Evolutionary conservation across 495 filamentous ascomycete genomes (phyloP).

Genomic region (Rusavskia elegans): DNA sequence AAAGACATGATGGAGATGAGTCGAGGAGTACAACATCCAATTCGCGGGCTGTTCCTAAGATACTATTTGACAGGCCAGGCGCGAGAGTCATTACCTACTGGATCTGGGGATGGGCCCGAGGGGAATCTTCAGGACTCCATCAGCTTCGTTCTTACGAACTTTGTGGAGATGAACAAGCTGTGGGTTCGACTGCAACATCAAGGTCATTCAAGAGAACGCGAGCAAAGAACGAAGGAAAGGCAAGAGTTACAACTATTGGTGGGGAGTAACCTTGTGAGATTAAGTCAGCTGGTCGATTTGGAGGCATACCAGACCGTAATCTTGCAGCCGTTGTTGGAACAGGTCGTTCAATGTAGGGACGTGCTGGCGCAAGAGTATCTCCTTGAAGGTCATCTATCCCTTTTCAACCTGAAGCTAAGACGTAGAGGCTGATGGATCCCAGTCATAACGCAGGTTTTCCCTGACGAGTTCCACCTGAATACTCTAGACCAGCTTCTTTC

Average conservation of each 20-base stretch:
- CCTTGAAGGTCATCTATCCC: conserved; percentile 46
- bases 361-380: conserved; percentile 95
- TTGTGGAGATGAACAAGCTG: conserved; percentile 99
- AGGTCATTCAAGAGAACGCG: conserved; percentile 86
- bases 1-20: conserved; percentile 99
- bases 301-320: conserved; percentile 87
- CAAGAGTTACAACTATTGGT: conserved; percentile 92
- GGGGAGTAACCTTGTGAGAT: conserved; percentile 83
- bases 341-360: conserved; percentile 95
- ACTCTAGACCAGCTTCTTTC: conserved; percentile 88
- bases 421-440: conserved; percentile 15
- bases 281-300: conserved; percentile 91
- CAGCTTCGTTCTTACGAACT: conserved; percentile 93
- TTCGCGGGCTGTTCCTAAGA: conserved; percentile 82
- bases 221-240: conserved; percentile 81
- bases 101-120: conserved; percentile 75
- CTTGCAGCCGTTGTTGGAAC: conserved; percentile 74
- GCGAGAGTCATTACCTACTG: conserved; percentile 67
- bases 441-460: conserved; percentile 98
- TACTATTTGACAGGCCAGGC: conserved; percentile 95
- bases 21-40: conserved; percentile 89
- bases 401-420: neutral
- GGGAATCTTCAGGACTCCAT: conserved; percentile 95
- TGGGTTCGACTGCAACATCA: conserved; percentile 97
- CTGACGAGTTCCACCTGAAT: conserved; percentile 94